Evolutionary conservation across 2,329 filamentous ascomycete species (phyloP).

Genomic region (Harringtonia aguacate): DNA sequence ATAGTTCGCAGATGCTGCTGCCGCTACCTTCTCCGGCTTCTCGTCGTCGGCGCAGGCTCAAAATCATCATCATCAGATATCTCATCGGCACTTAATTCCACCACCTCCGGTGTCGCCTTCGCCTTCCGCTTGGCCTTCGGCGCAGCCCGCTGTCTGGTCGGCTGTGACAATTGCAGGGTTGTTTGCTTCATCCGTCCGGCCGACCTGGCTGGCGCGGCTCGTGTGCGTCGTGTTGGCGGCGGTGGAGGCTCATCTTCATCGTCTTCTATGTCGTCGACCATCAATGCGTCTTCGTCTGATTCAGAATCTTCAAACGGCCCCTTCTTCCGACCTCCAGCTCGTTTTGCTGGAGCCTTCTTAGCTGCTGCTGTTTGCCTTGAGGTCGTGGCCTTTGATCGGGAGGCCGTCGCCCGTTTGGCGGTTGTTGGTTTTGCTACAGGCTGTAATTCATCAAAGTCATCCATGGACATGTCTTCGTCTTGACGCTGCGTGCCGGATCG

Average conservation of each 20-base stretch:
- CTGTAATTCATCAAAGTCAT: slow-evolving; percentile 41
- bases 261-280: slow-evolving; percentile 43
- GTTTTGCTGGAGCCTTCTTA: slow-evolving; percentile 23
- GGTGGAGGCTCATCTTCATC: slow-evolving; percentile 22
- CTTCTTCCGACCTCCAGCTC: slow-evolving; percentile 32
- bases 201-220: background rate
- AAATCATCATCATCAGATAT: slow-evolving; percentile 14
- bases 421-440: slow-evolving; percentile 19
- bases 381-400: slow-evolving; percentile 24
- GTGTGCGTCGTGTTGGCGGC: slow-evolving; percentile 18
- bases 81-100: slow-evolving; percentile 13
- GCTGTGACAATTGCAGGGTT: slow-evolving; percentile 8
- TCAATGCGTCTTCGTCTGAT: slow-evolving; percentile 33
- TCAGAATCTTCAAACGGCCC: slow-evolving; percentile 27
- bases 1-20: too few species aligned
- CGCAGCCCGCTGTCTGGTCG: background rate
- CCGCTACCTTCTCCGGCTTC: slow-evolving; percentile 1
- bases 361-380: slow-evolving; percentile 17
- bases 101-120: background rate
- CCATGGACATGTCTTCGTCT: slow-evolving; percentile 40
- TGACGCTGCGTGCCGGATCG: slow-evolving; percentile 18
- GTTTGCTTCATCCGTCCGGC: slow-evolving; percentile 7
- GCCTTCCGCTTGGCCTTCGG: background rate
- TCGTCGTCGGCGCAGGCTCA: slow-evolving; percentile 8
- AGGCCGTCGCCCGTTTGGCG: slow-evolving; percentile 9